Conservation (phyloP, 139 green algal species). For the Gonium pectorale region DNA sequence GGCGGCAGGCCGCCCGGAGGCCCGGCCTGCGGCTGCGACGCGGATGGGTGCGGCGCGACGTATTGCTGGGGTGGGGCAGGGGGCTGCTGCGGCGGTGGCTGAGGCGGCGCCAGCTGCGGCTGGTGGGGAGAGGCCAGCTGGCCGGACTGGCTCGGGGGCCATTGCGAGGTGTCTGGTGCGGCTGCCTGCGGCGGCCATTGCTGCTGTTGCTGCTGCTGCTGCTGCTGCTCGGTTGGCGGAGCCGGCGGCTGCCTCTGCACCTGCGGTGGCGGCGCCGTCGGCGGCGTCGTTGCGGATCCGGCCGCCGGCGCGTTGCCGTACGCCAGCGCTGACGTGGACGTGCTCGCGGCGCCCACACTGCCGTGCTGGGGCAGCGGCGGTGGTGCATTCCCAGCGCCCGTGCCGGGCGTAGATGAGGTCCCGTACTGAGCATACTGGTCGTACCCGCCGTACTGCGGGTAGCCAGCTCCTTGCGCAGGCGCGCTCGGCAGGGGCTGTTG, state of each 20-base stretch:
- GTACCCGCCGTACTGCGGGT: too few species aligned
- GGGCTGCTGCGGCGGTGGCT: neutral
- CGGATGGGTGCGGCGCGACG: neutral
- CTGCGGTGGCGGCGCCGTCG: neutral
- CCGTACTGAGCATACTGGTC: too few species aligned
- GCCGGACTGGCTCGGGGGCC: neutral
- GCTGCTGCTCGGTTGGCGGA: neutral
- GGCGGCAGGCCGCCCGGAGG: neutral
- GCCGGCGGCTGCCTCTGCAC: neutral
- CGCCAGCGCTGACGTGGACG: neutral
- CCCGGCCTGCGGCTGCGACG: neutral
- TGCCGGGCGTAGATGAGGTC: too few species aligned
- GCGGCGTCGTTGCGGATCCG: neutral
- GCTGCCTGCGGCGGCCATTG: neutral
- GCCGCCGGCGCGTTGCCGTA: too few species aligned
- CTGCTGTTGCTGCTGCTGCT: slow-evolving; percentile 13
- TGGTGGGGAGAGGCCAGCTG: neutral
- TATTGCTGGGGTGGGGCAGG: neutral
- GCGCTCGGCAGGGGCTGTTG: too few species aligned
- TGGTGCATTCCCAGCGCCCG: too few species aligned
- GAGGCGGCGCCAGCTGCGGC: neutral
- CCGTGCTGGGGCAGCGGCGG: neutral
- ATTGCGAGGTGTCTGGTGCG: neutral
- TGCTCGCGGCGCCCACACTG: neutral
- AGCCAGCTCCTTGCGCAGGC: too few species aligned